Base-by-base conservation (phyloP, 495 filamentous ascomycete genomes). In the Aspergillus heteromorphus region DNA sequence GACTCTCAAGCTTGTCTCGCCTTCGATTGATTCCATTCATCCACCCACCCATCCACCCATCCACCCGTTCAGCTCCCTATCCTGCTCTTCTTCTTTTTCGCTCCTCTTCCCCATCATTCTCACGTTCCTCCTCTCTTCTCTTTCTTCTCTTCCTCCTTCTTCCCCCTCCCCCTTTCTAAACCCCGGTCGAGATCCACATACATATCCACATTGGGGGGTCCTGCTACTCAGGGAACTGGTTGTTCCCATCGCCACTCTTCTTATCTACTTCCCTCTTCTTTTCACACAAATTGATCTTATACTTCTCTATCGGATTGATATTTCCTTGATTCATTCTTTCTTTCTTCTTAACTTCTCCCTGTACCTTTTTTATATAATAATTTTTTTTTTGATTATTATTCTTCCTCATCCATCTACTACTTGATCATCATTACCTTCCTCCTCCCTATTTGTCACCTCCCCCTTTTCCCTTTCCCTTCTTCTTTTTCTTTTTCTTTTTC, bases 171-270 rank as follows among this genome's bases (percentile, higher is more conserved):
- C 42, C 55, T 40, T 54, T 19, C 16, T 49, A 42, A 13, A 50
- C 42, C 48, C 49, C 51, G 69, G 73, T 40, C 67, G 10, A 40
- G 2, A 18, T 10, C 36, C 9, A 40, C 36, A 40, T n/a, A n/a
- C n/a, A n/a, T n/a, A n/a, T n/a, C n/a, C n/a, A n/a, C n/a, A n/a
- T n/a, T n/a, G 4, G 23, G 23, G 23, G 23, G 23, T 27, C 4
- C 23, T 27, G 23, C 23, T 27, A 7, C 7, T 27, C 23, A 27
- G 23, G 23, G 23, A 27, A 3, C 23, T 27, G 23, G 23, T 7
- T 27, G 23, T 27, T 27, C 23, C 23, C 23, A 27, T 27, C 23
- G 23, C 23, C 23, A 27, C 23, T 27, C 23, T 27, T 27, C 23
- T n/a, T n/a, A n/a, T n/a, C n/a, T n/a, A n/a, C n/a, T n/a, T n/a